Percentiles rank a stretch among this genome's conserved stretches.
These are phyloP conservation scores for Mycena olivaceomarginata DNA, from an alignment of 768 basidiomycete species.

Conservation along the genomic window DNA sequence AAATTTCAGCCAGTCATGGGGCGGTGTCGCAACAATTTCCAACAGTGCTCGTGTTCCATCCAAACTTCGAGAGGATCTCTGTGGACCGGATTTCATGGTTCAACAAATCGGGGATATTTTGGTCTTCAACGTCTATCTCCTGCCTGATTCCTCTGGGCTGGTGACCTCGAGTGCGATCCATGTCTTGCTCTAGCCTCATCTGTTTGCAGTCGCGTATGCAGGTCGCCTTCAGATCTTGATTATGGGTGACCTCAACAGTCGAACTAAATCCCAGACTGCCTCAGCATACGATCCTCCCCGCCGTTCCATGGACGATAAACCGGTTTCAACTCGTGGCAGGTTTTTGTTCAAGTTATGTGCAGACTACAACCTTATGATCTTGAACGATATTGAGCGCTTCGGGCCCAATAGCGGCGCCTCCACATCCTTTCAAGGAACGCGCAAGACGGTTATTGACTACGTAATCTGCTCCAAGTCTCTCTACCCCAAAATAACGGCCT, in stretches of 20 bases:
- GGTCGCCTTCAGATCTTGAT: background rate
- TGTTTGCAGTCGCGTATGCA: background rate
- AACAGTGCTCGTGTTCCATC: background rate
- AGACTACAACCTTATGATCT: no score
- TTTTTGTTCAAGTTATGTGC: no score
- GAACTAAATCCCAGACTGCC: background rate
- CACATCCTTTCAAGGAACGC: no score
- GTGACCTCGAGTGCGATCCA: background rate
- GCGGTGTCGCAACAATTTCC: background rate
- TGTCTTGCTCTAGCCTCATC: background rate
- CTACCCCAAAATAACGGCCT: no score
- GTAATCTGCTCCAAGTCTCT: no score
- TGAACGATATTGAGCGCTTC: no score
- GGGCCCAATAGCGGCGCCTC: no score
- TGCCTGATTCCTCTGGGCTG: background rate
- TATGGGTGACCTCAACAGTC: background rate
- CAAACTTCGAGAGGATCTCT: constrained; percentile 5
- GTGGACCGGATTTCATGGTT: constrained; percentile 13
- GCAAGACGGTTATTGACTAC: no score
- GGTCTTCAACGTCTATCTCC: background rate
- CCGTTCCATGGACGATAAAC: background rate
- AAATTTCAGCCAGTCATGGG: background rate
- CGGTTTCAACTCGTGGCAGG: no score
- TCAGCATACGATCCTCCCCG: background rate
- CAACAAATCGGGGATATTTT: constrained; percentile 1